Conservation (phyloP, 2,329 filamentous ascomycete genomes). For the Bipolaris victoriae region DNA sequence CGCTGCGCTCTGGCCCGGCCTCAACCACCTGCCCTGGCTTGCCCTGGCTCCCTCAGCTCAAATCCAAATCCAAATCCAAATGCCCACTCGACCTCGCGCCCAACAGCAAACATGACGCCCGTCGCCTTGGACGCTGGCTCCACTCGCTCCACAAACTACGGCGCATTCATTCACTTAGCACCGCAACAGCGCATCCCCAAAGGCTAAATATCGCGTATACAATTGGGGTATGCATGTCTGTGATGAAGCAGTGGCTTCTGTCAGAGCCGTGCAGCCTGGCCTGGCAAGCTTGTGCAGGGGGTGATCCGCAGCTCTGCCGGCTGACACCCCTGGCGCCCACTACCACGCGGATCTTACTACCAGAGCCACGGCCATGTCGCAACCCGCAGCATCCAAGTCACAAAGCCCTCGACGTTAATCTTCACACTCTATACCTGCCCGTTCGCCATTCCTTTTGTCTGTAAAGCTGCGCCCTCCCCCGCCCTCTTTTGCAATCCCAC, state of each 20-base stretch:
- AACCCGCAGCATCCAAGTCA: slow-evolving; percentile 7
- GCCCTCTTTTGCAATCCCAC: background rate
- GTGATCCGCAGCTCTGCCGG: slow-evolving; percentile 15
- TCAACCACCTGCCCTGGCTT: slow-evolving; percentile 4
- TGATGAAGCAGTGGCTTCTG: slow-evolving; percentile 11
- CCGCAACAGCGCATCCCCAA: too few relatives aligned
- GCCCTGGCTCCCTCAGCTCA: background rate
- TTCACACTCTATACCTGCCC: slow-evolving; percentile 11
- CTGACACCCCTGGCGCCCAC: slow-evolving; percentile 18
- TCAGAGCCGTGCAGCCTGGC: slow-evolving; percentile 4
- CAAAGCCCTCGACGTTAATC: slow-evolving; percentile 21
- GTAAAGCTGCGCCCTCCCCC: slow-evolving; percentile 2
- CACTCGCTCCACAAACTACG: background rate
- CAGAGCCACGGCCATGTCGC: slow-evolving; percentile 15
- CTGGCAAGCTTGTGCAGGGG: slow-evolving; percentile 8
- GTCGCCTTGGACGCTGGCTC: background rate
- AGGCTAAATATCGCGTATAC: background rate
- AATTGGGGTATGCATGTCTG: slow-evolving; percentile 19
- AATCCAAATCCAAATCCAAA: background rate
- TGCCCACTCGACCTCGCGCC: background rate
- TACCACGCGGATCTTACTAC: slow-evolving; percentile 12
- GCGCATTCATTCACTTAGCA: background rate
- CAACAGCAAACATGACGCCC: background rate
- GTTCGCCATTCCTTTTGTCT: slow-evolving; percentile 4
- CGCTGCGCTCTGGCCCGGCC: slow-evolving; percentile 9